Evolutionary conservation across 768 basidiomycete genomes (phyloP).

Genomic region (Amanita thiersii): DNA sequence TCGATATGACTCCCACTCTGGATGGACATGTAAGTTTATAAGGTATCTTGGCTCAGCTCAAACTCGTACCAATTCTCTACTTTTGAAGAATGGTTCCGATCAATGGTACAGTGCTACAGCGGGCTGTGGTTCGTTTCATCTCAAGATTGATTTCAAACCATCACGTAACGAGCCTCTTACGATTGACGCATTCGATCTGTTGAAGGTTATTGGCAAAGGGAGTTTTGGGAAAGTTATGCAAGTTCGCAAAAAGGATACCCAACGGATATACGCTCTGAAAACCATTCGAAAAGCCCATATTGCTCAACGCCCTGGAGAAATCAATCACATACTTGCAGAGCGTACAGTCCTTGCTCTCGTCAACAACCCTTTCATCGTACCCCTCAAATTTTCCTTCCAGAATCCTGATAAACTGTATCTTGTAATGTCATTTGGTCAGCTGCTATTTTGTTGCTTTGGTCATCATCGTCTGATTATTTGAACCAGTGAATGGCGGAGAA

Average conservation of each 20-base stretch:
- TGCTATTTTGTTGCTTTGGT: slow-evolving; percentile 2
- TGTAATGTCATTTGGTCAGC: slow-evolving; percentile 89
- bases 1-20: slow-evolving; percentile 79
- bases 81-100: slow-evolving; percentile 67
- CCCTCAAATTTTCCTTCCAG: slow-evolving; percentile 98
- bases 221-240: slow-evolving; percentile 99
- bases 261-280: slow-evolving; percentile 96
- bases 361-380: slow-evolving; percentile 98
- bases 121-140: slow-evolving; percentile 87
- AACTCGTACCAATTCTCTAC: slow-evolving; percentile 11
- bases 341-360: slow-evolving; percentile 94
- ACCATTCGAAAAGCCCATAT: slow-evolving; percentile 98
- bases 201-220: slow-evolving; percentile 97
- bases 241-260: slow-evolving; percentile 97
- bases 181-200: slow-evolving; percentile 94
- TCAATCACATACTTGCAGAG: slow-evolving; percentile 96
- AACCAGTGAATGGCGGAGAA: slow-evolving; percentile 89
- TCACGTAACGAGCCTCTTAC: slow-evolving; percentile 76
- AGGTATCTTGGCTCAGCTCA: slow-evolving; percentile 4
- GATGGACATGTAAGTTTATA: slow-evolving; percentile 57
- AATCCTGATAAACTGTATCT: slow-evolving; percentile 95
- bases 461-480: slow-evolving; percentile 2
- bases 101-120: slow-evolving; percentile 84
- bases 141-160: slow-evolving; percentile 92
- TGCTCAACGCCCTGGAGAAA: slow-evolving; percentile 91